Evolutionary conservation across 441 rosid species (phyloP).

Genomic region (Bruguiera hainesii): DNA sequence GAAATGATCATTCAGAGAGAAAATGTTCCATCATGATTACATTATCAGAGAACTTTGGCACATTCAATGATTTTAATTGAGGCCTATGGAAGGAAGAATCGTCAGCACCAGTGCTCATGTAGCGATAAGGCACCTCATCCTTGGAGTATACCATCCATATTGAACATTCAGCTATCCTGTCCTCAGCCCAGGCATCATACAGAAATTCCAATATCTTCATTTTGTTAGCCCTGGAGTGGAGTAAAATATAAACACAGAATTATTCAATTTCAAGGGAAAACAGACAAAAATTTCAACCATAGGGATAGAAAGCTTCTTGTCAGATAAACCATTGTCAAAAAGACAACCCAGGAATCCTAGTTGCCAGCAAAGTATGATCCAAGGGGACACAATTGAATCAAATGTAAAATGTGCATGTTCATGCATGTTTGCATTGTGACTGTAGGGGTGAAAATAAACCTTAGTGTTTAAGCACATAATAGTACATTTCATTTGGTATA

Average conservation of each 20-base stretch:
- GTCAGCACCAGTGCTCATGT: conserved; percentile 61
- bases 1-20: conserved; percentile 11
- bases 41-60: conserved; percentile 64
- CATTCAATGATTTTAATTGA: conserved; percentile 54
- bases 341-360: not conserved
- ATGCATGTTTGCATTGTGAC: no score
- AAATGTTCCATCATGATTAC: conserved; percentile 29
- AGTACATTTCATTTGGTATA: no score
- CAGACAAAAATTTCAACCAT: not conserved
- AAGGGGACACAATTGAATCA: not conserved
- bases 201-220: conserved; percentile 59
- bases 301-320: not conserved
- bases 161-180: conserved; percentile 95
- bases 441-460: no score
- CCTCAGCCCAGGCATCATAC: conserved; percentile 64
- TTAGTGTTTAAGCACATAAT: no score
- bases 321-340: not conserved
- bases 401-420: not conserved
- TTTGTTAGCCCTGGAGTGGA: conserved; percentile 55
- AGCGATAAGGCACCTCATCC: conserved; percentile 92
- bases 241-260: conserved; percentile 5
- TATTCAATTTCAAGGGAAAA: not conserved
- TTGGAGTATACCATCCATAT: conserved; percentile 95
- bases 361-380: not conserved
- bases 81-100: conserved; percentile 48